phyloP scores from a whole-genome alignment of 345 rosid species.

The Eucalyptus caleyi region DNA sequence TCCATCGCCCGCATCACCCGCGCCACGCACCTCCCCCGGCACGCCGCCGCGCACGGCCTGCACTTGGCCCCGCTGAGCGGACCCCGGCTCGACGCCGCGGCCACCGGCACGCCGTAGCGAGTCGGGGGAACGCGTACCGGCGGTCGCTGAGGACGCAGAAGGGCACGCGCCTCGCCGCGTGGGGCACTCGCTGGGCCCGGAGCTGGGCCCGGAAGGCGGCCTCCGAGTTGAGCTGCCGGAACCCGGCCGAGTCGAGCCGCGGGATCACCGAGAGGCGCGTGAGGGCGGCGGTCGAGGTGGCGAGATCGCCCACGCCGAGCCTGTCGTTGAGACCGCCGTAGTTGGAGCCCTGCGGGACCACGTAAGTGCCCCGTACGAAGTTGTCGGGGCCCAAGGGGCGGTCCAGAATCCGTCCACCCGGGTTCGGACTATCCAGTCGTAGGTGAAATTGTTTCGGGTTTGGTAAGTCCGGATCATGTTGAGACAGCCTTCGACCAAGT shows the following conservation, averaged over 20 bases:
- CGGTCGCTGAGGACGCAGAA: constrained; percentile 74
- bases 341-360: constrained; percentile 77
- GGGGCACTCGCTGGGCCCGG: constrained; percentile 28
- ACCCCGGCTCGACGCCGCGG: constrained; percentile 54
- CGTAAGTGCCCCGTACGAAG: constrained; percentile 46
- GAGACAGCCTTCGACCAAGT: constrained; percentile 76
- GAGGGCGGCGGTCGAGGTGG: constrained; percentile 55
- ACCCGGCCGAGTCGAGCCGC: constrained; percentile 44
- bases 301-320: constrained; percentile 67
- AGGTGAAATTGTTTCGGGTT: constrained; percentile 31
- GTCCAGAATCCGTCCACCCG: constrained; percentile 91
- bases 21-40: constrained; percentile 47
- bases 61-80: constrained; percentile 97
- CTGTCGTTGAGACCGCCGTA: constrained; percentile 95
- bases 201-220: constrained; percentile 79
- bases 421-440: constrained; percentile 90
- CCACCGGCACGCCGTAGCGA: constrained; percentile 76
- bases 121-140: constrained; percentile 43
- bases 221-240: constrained; percentile 65
- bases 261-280: constrained; percentile 75
- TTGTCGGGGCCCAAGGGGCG: constrained; percentile 46
- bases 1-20: constrained; percentile 36
- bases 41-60: constrained; percentile 63
- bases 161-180: constrained; percentile 33
- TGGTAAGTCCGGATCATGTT: constrained; percentile 54